Evolutionary conservation across 768 basidiomycete species (phyloP).

Genomic region (Rhodosporidiobolus sp.): DNA sequence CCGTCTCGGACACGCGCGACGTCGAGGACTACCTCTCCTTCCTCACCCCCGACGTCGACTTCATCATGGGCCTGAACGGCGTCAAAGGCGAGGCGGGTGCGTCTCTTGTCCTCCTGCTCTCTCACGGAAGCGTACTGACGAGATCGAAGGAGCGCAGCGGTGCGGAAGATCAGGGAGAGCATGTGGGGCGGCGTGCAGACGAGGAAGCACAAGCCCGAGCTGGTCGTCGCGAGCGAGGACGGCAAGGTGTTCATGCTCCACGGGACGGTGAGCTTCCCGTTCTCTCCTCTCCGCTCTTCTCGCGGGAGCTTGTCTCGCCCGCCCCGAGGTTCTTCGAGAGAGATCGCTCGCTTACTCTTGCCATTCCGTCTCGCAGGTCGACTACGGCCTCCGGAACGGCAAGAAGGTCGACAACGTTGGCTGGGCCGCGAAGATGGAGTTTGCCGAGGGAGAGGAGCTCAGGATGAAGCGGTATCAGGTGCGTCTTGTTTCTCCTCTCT

Average conservation of each 20-base stretch:
- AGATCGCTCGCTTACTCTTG: background rate
- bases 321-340: no score
- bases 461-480: constrained; percentile 32
- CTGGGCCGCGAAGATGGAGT: constrained; percentile 25
- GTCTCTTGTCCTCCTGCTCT: background rate
- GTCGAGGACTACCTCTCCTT: constrained; percentile 15
- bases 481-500: background rate
- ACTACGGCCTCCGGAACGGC: constrained; percentile 30
- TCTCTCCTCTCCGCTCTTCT: no score
- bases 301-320: no score
- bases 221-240: background rate
- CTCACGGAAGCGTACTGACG: background rate
- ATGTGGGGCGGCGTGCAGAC: constrained; percentile 36
- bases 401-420: constrained; percentile 21
- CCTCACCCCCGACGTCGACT: constrained; percentile 17
- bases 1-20: background rate
- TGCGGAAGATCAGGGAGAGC: constrained; percentile 29
- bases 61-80: constrained; percentile 30
- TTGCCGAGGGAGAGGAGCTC: constrained; percentile 1
- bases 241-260: constrained; percentile 22
- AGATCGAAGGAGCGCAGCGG: background rate
- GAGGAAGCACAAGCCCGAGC: constrained; percentile 13
- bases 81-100: constrained; percentile 13
- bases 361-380: constrained; percentile 7
- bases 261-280: constrained; percentile 17